Conservation (phyloP, 768 basidiomycete genomes). For the Dendrothele bispora region DNA sequence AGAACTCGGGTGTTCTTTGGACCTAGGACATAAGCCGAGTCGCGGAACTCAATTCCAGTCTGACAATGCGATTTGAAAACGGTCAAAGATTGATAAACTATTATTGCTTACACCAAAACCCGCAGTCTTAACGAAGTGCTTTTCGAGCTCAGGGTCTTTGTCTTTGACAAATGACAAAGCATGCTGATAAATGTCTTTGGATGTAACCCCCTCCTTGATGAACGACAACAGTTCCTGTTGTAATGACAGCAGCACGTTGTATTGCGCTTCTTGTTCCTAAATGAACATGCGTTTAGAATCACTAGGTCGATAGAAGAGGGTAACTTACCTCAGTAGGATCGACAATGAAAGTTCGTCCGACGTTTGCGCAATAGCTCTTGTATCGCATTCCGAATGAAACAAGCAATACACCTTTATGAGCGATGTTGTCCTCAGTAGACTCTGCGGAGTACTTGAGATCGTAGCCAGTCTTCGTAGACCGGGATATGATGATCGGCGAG, state of each 20-base stretch:
- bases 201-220: conserved; percentile 76
- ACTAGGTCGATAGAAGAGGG: neutral
- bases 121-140: conserved; percentile 82
- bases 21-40: conserved; percentile 80
- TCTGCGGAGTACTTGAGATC: conserved; percentile 87
- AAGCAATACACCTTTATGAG: conserved; percentile 86
- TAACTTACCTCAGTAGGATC: conserved; percentile 77
- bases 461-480: conserved; percentile 78
- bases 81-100: neutral
- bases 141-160: conserved; percentile 82
- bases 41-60: conserved; percentile 97
- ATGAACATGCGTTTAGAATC: neutral
- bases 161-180: conserved; percentile 68
- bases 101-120: conserved; percentile 81
- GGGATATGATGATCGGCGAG: conserved; percentile 93
- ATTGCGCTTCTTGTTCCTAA: conserved; percentile 91
- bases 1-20: conserved; percentile 74
- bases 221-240: conserved; percentile 74
- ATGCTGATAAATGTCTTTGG: conserved; percentile 82
- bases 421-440: conserved; percentile 80
- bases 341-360: conserved; percentile 93
- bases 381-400: conserved; percentile 88
- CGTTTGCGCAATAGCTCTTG: conserved; percentile 89
- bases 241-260: conserved; percentile 72
- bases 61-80: conserved; percentile 27